Evolutionary conservation across 1,284 basidiomycete species (phyloP), one percentile per base, ranked within the genome.

Genomic region (Volvariella volvacea): DNA sequence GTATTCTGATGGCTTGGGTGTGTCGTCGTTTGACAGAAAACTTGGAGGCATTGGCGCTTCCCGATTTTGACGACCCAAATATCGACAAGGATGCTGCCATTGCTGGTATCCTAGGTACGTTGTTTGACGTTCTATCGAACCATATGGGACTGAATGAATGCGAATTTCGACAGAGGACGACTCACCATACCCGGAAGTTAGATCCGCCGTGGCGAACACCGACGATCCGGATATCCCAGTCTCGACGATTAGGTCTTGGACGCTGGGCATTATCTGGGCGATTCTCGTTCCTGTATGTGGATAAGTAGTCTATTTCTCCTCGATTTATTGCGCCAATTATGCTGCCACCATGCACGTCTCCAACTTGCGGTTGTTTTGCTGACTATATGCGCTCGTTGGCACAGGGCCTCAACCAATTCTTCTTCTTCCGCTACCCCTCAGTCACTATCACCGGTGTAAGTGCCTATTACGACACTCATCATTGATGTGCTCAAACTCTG

Each of bases 121-220:
- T 6, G 8, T n/a, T 17, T 15, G 8, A 6, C 20, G 22, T 30
- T 33, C 4, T 12, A 15, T 30, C 32, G 15, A 43, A 7, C 22
- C 19, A 39, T 30, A 30, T 14, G 32, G 15, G 15, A 43, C 37
- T 39, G 43, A 39, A 47, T 20, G 17, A 7, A 8, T 39, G 28
- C 16, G 19, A 31, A 45, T 31, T 14, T n/a, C 16, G 20, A 15
- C 51, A 61, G 68, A 71, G 62, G 67, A 70, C 44, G 69, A 71
- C 46, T 70, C 67, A 9, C 69, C 69, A 3, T 89, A 88, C 56
- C 83, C 83, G 4, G 84, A 88, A 56, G 86, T 89, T 20, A 78
- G 87, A 22, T 83, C 83, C 17, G 83, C 83, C 28, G 86, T 88
- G 19, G 76, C 81, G 33, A 83, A 86, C 56, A 80, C 77, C 2